Percentiles rank a stretch among this genome's conserved stretches.
Evolutionary conservation across 805 yeast species (phyloP).

Genomic region (Candida anglica): DNA sequence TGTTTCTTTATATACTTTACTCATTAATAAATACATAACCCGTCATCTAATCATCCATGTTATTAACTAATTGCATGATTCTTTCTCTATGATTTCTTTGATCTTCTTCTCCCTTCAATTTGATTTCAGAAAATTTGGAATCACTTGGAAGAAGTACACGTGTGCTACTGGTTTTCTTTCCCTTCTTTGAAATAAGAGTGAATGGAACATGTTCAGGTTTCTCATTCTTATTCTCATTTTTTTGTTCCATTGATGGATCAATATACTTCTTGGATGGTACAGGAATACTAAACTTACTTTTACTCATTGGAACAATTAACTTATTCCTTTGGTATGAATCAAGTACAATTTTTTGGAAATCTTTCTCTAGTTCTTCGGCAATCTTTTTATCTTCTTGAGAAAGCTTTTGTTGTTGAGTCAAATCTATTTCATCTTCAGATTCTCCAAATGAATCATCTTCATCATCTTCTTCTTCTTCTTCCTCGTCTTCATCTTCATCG

Average conservation of each 20-base stretch:
- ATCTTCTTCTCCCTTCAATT: slow-evolving; percentile 47
- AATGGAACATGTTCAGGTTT: slow-evolving; percentile 38
- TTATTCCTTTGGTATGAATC: too few relatives aligned
- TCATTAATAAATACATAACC: slow-evolving; percentile 1
- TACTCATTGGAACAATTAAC: slow-evolving; percentile 5
- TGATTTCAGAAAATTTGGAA: slow-evolving; percentile 50
- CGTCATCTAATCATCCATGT: slow-evolving; percentile 33
- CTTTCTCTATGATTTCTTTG: slow-evolving; percentile 51
- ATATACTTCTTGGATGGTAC: slow-evolving; percentile 10
- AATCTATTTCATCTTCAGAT: slow-evolving; percentile 22
- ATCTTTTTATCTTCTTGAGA: slow-evolving; percentile 42
- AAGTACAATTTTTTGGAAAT: slow-evolving; percentile 49
- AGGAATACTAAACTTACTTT: slow-evolving; percentile 21
- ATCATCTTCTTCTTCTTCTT: slow-evolving; percentile 4
- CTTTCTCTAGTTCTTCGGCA: slow-evolving; percentile 52
- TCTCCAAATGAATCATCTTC: slow-evolving; percentile 7
- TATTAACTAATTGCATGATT: slow-evolving; percentile 52
- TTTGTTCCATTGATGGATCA: slow-evolving; percentile 2
- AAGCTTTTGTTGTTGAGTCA: slow-evolving; percentile 1
- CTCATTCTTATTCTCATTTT: too few relatives aligned
- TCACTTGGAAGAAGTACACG: slow-evolving; percentile 50
- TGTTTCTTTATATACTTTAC: background rate
- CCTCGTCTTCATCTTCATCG: slow-evolving; percentile 7
- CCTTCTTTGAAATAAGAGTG: slow-evolving; percentile 52
- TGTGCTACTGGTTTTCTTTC: slow-evolving; percentile 41